Evolutionary conservation across 805 yeast genomes (phyloP).

Genomic region (Sugiyamaella valdiviana): DNA sequence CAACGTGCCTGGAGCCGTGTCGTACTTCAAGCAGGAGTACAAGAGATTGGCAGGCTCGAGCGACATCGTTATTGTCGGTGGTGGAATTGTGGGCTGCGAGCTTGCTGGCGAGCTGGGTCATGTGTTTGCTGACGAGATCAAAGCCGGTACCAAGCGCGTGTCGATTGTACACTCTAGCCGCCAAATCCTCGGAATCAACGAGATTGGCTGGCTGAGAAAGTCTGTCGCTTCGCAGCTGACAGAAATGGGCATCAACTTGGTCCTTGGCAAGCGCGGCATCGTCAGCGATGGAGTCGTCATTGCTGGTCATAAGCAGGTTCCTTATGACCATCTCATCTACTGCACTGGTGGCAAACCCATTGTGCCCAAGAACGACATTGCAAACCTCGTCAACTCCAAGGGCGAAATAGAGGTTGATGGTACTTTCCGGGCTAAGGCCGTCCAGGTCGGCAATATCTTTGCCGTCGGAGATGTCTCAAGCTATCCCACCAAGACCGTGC

Average conservation of each 20-base stretch:
- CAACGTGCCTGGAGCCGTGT: neutral
- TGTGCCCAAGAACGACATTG: neutral
- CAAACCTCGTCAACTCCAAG: neutral
- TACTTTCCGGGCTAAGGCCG: neutral
- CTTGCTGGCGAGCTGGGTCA: neutral
- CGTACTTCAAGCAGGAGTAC: neutral
- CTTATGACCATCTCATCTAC: neutral
- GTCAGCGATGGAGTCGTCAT: neutral
- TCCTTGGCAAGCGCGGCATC: neutral
- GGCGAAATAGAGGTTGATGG: neutral
- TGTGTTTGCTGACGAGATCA: neutral
- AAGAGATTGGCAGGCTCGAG: neutral
- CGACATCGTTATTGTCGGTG: neutral
- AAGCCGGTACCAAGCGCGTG: neutral
- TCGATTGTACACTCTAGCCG: neutral
- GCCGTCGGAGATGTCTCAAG: neutral
- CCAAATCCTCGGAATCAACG: neutral
- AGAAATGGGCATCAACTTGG: neutral
- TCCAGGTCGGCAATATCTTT: neutral
- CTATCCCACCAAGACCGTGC: neutral
- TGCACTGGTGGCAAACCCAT: neutral
- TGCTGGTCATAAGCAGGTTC: neutral
- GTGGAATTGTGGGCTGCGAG: neutral
- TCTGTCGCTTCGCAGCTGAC: neutral
- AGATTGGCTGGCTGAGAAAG: neutral